Base-by-base conservation (phyloP, 1,139 yeast species). In the Suhomyces terraborum region DNA sequence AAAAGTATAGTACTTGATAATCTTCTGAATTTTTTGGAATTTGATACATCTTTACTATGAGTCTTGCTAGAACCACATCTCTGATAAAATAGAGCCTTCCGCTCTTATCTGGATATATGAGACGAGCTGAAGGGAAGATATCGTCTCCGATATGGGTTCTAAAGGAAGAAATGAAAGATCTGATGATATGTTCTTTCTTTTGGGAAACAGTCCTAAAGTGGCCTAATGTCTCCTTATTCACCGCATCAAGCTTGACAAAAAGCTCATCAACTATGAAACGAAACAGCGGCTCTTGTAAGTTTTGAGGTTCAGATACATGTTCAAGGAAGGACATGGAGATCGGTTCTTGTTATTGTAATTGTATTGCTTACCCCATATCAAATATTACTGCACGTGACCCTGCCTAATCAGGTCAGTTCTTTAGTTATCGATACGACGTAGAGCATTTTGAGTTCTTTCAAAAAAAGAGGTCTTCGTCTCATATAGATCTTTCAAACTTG, bases 111-210 rank as follows among this genome's bases (percentile, higher is more conserved):
- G 95, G 93, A 17, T 84, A 62, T 3, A 81, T 67, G 32, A 89
- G 65, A 27, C 82, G 64, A 10, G 86, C 69, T 0, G 82, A 81
- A 0, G 94, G 93, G 51, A 74, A 82, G 4, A 88, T 72, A 57
- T 89, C 82, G 23, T 70, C 59, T 0, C 96, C 96, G 3, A 87
- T 84, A 23, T 79, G 77, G 10, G 66, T 64, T 41, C 82, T 69
- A 83, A 89, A 89, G 18, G 75, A 64, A 3, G 66, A 59, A 35
- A 86, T 68, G 57, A 87, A 91, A 12, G 59, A 50, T 50, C 62
- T 43, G 65, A 71, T 38, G 58, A 63, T 47, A 50, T 61, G 41
- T 45, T 59, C 50, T 66, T 73, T 60, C 52, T 64, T 55, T 37
- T 66, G 53, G 36, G 67, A 49, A 12, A 64, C 51, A 31, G 61